A percentile compares a stretch with the other conserved stretches of the same genome.
These are phyloP conservation scores for Mycena rebaudengoi DNA, from an alignment of 768 basidiomycete genomes.

Conservation along the genomic window DNA sequence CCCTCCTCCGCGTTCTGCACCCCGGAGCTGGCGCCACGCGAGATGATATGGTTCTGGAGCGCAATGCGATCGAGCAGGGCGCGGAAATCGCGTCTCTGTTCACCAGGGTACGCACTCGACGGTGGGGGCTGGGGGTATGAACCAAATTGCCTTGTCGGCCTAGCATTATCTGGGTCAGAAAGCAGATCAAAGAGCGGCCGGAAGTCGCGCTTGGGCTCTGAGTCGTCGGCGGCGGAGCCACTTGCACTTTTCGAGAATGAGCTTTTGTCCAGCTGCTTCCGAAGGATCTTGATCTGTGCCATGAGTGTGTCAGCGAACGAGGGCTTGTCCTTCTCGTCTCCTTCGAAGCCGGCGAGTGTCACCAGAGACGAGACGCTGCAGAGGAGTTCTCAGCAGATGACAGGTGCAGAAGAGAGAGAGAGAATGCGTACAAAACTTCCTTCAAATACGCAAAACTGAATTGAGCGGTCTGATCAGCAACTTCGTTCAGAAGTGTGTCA, in stretches of 20 bases:
- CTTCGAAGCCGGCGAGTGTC: conserved; percentile 61
- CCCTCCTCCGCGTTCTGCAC: too few species aligned
- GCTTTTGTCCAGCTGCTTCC: conserved; percentile 69
- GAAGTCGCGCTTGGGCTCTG: conserved; percentile 19
- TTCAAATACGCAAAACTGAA: conserved; percentile 93
- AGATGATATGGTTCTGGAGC: too few species aligned
- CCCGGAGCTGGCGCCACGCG: too few species aligned
- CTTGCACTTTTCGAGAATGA: too few species aligned
- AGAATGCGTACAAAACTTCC: conserved; percentile 80
- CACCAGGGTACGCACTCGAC: neutral
- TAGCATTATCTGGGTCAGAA: neutral
- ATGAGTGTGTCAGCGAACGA: conserved; percentile 62
- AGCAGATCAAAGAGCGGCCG: conserved; percentile 16
- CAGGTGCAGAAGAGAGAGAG: neutral
- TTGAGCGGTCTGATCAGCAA: conserved; percentile 65
- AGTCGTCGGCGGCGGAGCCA: too few species aligned
- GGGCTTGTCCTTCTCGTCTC: conserved; percentile 54
- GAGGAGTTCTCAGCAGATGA: neutral
- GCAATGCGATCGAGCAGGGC: conserved; percentile 19
- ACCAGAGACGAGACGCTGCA: conserved; percentile 79
- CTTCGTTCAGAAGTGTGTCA: conserved; percentile 64
- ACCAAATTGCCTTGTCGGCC: neutral
- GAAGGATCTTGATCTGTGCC: conserved; percentile 66
- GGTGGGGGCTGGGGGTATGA: neutral
- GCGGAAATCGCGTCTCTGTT: conserved; percentile 29